Evolutionary conservation across 495 filamentous ascomycete species (phyloP), one percentile per base, ranked within the genome.

Genomic region (Penicillium steckii): DNA sequence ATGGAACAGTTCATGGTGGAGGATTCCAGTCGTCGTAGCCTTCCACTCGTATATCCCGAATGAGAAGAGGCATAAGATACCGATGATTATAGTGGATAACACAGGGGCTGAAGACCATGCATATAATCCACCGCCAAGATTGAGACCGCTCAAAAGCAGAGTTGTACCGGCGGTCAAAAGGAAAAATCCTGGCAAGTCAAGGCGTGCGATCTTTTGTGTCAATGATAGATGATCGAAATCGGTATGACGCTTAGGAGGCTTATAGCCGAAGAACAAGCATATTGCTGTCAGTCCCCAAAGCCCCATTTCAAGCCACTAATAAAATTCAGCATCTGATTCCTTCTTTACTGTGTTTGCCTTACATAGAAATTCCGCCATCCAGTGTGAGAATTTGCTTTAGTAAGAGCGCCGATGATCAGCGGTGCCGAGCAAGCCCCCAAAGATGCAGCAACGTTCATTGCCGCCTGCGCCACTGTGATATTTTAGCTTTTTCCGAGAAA

Each of bases 21-120:
- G 41, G 10, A 55, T 55, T 8, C 53, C 53, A 2, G 53, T 55
- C 18, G 17, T 50, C 1, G 53, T 55, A 33, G 38, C 48, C 22
- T 32, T 50, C 53, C 53, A 55, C 46, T 55, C 53, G 9, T 55
- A 55, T 6, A 55, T 27, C 2, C 46, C 46, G 33, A 55, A 55
- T 0, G 33, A 15, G 15, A 53, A 8, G 2, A 53, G 26, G 13
- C 29, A 38, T 22, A 53, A 12, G 4, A 53, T 46, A 23, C 50
- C 50, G 17, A 42, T 21, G 23, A 53, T 42, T 8, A 53, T 17
- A 47, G 50, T 46, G 1, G 44, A 43, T 43, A 53, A 22, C 1
- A 53, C 50, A 22, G 25, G 44, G 24, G 43, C 50, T 30, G 29
- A 27, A 9, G 43, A 13, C 50, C 50, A 46, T 5, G 32, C 24